A percentile compares a stretch with the other conserved stretches of the same genome.
Conservation (phyloP, 2,329 filamentous ascomycete species). For the Cordyceps tenuipes region DNA sequence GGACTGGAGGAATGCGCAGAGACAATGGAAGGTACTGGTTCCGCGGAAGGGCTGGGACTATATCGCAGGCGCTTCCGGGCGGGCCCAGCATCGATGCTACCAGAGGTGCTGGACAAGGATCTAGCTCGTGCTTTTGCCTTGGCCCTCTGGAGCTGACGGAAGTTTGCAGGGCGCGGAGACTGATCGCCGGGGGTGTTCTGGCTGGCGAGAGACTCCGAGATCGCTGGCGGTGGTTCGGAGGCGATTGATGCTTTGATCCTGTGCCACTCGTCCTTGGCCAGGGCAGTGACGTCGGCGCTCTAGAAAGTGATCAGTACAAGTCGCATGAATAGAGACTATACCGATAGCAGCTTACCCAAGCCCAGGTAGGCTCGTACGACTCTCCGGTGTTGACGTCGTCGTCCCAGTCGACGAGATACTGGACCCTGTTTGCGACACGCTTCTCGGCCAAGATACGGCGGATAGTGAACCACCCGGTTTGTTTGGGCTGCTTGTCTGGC, state of each 20-base stretch:
- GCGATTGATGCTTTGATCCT: slow-evolving; percentile 15
- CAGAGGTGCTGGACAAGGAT: background rate
- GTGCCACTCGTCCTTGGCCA: slow-evolving; percentile 27
- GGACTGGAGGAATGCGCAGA: slow-evolving; percentile 21
- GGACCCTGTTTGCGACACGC: slow-evolving; percentile 16
- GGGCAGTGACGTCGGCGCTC: slow-evolving; percentile 24
- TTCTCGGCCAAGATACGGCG: slow-evolving; percentile 29
- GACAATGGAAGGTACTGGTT: slow-evolving; percentile 22
- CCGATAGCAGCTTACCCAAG: slow-evolving; percentile 14
- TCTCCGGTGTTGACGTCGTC: slow-evolving; percentile 25
- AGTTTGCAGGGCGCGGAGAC: slow-evolving; percentile 22
- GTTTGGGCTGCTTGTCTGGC: slow-evolving; percentile 14
- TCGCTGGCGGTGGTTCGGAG: background rate
- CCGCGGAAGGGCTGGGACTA: slow-evolving; percentile 21
- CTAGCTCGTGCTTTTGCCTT: background rate
- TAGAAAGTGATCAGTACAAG: slow-evolving; percentile 9
- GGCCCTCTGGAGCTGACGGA: slow-evolving; percentile 16
- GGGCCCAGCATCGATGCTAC: slow-evolving; percentile 3
- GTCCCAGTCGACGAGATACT: slow-evolving; percentile 34
- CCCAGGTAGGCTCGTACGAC: slow-evolving; percentile 27
- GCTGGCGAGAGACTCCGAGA: background rate
- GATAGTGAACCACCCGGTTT: slow-evolving; percentile 27
- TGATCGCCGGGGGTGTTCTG: slow-evolving; percentile 17
- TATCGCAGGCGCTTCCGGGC: slow-evolving; percentile 19
- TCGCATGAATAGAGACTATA: background rate